These are phyloP conservation scores for Pigoraptor vietnamica DNA, from an alignment of 78 protist genomes.

Conservation along the genomic window DNA sequence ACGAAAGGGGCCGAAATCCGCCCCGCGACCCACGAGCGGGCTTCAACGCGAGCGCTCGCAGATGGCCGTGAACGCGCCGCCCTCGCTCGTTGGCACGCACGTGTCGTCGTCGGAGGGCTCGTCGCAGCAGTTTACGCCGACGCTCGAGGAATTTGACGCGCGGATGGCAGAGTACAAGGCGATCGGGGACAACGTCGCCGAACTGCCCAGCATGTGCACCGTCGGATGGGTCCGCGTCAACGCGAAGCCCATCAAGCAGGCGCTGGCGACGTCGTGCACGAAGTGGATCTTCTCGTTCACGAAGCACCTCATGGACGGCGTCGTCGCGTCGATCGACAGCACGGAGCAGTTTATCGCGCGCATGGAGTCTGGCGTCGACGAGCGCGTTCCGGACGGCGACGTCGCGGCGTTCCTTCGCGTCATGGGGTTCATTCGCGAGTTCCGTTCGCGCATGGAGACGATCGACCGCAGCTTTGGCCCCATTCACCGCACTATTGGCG, in stretches of 20 bases:
- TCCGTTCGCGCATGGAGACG: not conserved
- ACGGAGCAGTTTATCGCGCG: not conserved
- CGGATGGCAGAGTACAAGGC: not conserved
- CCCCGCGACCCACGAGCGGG: not conserved
- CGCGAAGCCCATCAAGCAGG: not conserved
- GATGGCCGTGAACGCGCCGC: not conserved
- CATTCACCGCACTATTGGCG: not conserved
- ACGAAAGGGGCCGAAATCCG: not conserved
- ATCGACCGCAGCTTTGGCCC: not conserved
- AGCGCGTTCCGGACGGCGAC: not conserved
- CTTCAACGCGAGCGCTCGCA: not conserved
- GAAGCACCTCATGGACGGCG: not conserved
- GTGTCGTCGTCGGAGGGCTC: not conserved
- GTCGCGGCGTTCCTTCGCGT: not conserved
- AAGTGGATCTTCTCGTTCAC: not conserved
- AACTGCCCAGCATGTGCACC: not conserved
- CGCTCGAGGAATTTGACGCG: not conserved
- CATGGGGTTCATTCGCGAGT: not conserved
- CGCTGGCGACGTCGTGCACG: not conserved
- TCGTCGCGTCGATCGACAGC: not conserved
- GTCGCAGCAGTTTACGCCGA: not conserved
- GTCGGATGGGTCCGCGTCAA: not conserved
- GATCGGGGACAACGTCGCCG: not conserved
- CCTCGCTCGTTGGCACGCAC: not conserved
- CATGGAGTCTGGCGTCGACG: not conserved